Conservation (phyloP, 495 filamentous ascomycete species). For the Podospora australis region DNA sequence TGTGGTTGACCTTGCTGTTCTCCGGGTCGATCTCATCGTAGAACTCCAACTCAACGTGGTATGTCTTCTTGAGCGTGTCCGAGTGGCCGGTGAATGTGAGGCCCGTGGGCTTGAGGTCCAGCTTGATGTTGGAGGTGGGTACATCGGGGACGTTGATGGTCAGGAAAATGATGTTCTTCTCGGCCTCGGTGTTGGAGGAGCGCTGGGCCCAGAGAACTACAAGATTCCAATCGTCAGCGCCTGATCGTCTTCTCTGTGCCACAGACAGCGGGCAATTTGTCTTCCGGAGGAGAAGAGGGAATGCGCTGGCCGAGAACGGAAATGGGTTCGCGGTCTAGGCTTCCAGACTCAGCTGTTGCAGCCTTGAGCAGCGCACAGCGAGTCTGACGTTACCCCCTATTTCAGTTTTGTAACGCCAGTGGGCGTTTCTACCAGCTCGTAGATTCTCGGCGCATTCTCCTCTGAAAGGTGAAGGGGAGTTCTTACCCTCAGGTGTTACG, state of each 20-base stretch:
- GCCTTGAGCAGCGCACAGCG: background rate
- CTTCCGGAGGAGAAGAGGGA: background rate
- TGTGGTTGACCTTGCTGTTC: constrained; percentile 76
- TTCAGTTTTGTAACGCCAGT: background rate
- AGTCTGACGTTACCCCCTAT: background rate
- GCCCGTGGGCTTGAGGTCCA: constrained; percentile 69
- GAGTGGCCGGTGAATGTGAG: constrained; percentile 78
- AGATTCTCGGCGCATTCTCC: background rate
- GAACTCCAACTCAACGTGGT: constrained; percentile 81
- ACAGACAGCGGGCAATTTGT: background rate
- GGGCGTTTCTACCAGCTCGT: background rate
- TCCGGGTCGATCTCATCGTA: constrained; percentile 84
- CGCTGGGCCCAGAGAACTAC: constrained; percentile 98
- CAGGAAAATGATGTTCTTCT: constrained; percentile 89
- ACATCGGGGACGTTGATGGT: constrained; percentile 85
- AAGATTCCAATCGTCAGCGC: background rate
- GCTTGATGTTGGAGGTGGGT: constrained; percentile 56
- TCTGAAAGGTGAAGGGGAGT: background rate
- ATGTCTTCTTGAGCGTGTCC: constrained; percentile 70
- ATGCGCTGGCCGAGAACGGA: background rate
- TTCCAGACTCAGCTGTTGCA: background rate
- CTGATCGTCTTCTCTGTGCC: background rate
- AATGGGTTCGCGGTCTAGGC: background rate
- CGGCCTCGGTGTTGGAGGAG: constrained; percentile 68
- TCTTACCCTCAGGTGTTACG: constrained; percentile 30